phyloP scores from a whole-genome alignment of 306 rosid genomes.

The Malus fusca region DNA sequence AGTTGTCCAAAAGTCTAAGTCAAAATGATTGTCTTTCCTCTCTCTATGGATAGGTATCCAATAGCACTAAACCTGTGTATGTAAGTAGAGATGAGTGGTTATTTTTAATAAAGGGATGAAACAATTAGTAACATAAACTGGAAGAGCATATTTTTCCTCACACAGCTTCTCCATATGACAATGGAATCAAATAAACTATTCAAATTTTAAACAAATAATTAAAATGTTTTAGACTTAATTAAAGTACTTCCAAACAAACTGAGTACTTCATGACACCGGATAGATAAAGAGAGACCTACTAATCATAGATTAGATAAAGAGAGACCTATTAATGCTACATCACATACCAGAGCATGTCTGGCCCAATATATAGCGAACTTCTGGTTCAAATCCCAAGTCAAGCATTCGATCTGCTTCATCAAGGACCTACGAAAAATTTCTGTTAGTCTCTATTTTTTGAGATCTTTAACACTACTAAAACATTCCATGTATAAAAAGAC shows the following conservation, averaged over 20 bases:
- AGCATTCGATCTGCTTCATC: slow-evolving; percentile 99
- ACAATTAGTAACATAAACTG: neutral
- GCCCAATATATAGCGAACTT: slow-evolving; percentile 82
- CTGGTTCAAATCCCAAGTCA: slow-evolving; percentile 93
- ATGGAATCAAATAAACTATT: neutral
- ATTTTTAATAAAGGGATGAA: neutral
- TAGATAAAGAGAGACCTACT: neutral
- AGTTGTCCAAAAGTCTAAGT: neutral
- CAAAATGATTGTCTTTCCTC: neutral
- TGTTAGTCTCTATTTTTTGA: slow-evolving; percentile 1
- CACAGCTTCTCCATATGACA: neutral
- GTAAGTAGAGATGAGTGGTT: neutral
- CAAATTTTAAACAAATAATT: neutral
- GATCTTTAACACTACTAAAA: neutral
- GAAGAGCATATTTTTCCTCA: neutral
- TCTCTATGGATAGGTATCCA: no score
- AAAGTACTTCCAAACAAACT: neutral
- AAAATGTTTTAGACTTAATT: neutral
- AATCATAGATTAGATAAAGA: neutral
- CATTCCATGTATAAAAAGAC: neutral
- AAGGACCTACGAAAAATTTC: slow-evolving; percentile 56
- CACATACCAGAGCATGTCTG: slow-evolving; percentile 69
- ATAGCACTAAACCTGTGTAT: no score
- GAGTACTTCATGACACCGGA: neutral
- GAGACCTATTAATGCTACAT: neutral